phyloP scores from a whole-genome alignment of 345 rosid genomes.

The Camelina hispida region DNA sequence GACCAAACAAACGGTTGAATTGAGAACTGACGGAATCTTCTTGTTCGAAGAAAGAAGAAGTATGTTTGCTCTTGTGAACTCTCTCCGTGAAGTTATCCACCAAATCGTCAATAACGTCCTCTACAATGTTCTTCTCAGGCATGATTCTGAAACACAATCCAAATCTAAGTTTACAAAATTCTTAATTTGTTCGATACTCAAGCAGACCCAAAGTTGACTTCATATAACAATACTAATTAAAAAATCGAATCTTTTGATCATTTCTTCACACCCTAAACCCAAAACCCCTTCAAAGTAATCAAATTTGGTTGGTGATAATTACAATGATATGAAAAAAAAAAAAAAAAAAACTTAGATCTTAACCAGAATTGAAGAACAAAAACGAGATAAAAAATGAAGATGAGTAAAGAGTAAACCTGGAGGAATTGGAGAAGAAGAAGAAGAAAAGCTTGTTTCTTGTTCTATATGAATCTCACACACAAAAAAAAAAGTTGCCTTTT shows the following conservation, averaged over 20 bases:
- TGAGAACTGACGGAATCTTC: slow-evolving; percentile 64
- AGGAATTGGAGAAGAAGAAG: slow-evolving; percentile 14
- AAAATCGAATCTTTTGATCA: slow-evolving; percentile 29
- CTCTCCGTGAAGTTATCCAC: slow-evolving; percentile 67
- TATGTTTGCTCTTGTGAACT: slow-evolving; percentile 66
- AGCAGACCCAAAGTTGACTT: slow-evolving; percentile 15
- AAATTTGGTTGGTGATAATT: slow-evolving; percentile 16
- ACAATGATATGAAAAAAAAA: slow-evolving; percentile 2
- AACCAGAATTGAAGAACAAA: slow-evolving; percentile 23
- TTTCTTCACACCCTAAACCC: slow-evolving; percentile 9
- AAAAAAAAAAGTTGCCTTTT: background rate
- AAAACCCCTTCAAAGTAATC: slow-evolving; percentile 6
- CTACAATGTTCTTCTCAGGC: slow-evolving; percentile 76
- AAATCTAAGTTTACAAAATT: background rate
- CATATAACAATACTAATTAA: background rate
- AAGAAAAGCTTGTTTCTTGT: slow-evolving; percentile 3
- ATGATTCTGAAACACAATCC: slow-evolving; percentile 53
- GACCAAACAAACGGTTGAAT: slow-evolving; percentile 76
- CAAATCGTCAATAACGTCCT: slow-evolving; percentile 57
- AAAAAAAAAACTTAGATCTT: slow-evolving; percentile 29
- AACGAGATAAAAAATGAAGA: background rate
- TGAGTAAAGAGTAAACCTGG: slow-evolving; percentile 24
- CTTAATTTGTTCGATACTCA: background rate
- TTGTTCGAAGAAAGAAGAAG: slow-evolving; percentile 64
- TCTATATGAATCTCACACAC: slow-evolving; percentile 15